Evolutionary conservation across 176 grass and related monocot genomes (phyloP).

Genomic region (Carex pumila): DNA sequence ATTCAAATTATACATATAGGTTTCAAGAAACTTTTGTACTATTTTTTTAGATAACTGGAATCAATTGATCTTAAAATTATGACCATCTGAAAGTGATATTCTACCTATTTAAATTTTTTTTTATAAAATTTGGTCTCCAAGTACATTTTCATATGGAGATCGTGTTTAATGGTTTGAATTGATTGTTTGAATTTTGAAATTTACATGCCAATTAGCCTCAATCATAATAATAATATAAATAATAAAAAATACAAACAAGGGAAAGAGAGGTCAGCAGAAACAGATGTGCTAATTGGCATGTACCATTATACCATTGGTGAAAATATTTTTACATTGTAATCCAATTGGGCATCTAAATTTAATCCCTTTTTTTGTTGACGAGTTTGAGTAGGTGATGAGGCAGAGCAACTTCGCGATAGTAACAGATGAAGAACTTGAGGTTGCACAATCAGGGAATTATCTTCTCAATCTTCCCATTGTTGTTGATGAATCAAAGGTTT

Average conservation of each 20-base stretch:
- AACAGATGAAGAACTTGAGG: conserved; percentile 76
- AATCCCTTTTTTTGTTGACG: background rate
- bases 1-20: too few species aligned
- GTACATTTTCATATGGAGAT: too few species aligned
- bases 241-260: background rate
- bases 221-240: background rate
- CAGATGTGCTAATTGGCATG: background rate
- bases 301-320: background rate
- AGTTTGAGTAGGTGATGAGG: conserved; percentile 64
- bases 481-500: conserved; percentile 93
- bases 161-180: too few species aligned
- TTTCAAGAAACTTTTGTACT: too few species aligned
- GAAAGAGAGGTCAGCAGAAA: background rate
- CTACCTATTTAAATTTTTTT: too few species aligned
- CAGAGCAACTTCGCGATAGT: conserved; percentile 83
- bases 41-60: too few species aligned
- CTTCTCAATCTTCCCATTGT: conserved; percentile 85
- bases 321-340: background rate
- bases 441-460: conserved; percentile 81
- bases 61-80: too few species aligned
- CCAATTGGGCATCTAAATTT: background rate
- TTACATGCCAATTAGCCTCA: too few species aligned
- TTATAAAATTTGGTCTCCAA: too few species aligned
- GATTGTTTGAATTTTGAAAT: too few species aligned
- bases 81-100: too few species aligned